phyloP scores from a whole-genome alignment of 495 filamentous ascomycete species.

The Podospora sp. region DNA sequence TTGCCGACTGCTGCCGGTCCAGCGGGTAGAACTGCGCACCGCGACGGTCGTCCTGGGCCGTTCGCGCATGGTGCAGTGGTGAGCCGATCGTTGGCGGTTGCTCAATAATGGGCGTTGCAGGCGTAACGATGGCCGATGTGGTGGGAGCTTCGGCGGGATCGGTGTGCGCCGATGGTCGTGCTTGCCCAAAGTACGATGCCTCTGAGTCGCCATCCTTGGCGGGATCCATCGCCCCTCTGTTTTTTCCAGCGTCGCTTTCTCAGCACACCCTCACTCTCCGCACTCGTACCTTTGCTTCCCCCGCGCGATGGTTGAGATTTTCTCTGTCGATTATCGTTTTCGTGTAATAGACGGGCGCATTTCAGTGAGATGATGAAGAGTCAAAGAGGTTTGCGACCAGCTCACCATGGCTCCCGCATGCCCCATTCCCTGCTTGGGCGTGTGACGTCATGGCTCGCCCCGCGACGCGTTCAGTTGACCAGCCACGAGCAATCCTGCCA shows the following conservation, averaged over 20 bases:
- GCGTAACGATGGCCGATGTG: neutral
- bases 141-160: neutral
- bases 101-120: conserved; percentile 2
- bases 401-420: neutral
- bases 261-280: neutral
- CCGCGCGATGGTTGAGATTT: neutral
- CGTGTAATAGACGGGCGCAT: neutral
- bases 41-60: neutral
- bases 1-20: conserved; percentile 20
- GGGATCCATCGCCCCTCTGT: neutral
- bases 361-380: neutral
- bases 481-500: neutral
- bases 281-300: neutral
- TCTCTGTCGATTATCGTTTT: neutral
- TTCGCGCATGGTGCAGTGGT: neutral
- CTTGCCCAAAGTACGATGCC: neutral
- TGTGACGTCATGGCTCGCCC: neutral
- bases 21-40: conserved; percentile 14
- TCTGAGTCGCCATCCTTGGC: neutral
- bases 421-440: neutral
- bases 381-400: neutral
- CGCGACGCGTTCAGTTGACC: neutral
- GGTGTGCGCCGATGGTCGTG: neutral
- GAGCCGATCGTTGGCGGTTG: neutral
- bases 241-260: neutral